Conservation (phyloP, 2,329 filamentous ascomycete genomes). For the Neonectria faginata region DNA sequence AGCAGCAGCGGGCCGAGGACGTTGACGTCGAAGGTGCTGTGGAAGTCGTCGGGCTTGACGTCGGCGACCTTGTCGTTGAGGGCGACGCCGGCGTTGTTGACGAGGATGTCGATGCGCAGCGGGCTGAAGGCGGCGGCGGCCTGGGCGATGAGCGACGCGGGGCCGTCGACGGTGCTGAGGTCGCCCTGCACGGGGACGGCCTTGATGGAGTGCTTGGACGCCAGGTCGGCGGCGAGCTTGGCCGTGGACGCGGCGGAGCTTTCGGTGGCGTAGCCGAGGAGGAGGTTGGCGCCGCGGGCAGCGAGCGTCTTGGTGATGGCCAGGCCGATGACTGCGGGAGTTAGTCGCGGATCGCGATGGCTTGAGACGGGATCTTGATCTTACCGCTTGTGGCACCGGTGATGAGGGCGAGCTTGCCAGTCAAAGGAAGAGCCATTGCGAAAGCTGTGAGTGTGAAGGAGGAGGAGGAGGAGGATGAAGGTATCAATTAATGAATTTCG, state of each 20-base stretch:
- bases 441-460: slow-evolving; percentile 4
- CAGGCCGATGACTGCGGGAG: slow-evolving; percentile 38
- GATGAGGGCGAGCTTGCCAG: slow-evolving; percentile 82
- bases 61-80: slow-evolving; percentile 72
- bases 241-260: slow-evolving; percentile 31
- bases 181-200: slow-evolving; percentile 74
- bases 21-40: slow-evolving; percentile 78
- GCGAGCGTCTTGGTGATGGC: slow-evolving; percentile 43
- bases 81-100: slow-evolving; percentile 84
- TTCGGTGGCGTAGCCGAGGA: slow-evolving; percentile 43
- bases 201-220: slow-evolving; percentile 65
- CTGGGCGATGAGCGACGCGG: slow-evolving; percentile 41
- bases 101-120: slow-evolving; percentile 68
- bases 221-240: slow-evolving; percentile 39
- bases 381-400: slow-evolving; percentile 84
- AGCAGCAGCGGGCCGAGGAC: slow-evolving; percentile 82
- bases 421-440: slow-evolving; percentile 60
- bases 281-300: slow-evolving; percentile 44
- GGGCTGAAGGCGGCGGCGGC: slow-evolving; percentile 41
- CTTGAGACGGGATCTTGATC: slow-evolving; percentile 4
- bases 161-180: slow-evolving; percentile 39
- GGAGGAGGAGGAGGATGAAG: background rate
- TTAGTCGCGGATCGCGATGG: no score
- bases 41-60: slow-evolving; percentile 73
- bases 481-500: slow-evolving; percentile 18